These are phyloP conservation scores for Plasmodium vivax DNA, from an alignment of 169 alveolate species.

Conservation along the genomic window DNA sequence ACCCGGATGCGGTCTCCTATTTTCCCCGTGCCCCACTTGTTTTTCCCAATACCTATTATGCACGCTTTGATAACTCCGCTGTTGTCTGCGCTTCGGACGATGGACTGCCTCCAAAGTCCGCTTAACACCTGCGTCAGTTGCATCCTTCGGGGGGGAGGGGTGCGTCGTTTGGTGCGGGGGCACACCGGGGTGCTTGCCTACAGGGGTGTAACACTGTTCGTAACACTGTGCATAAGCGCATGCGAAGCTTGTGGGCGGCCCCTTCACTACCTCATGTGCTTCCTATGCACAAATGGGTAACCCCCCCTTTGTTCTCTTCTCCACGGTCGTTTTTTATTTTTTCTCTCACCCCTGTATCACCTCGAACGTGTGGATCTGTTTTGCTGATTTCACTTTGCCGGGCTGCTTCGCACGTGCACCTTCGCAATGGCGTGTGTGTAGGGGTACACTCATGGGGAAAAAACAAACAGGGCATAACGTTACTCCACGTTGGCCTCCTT, in stretches of 20 bases:
- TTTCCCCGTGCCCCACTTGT: conserved; percentile 86
- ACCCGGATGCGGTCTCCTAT: conserved; percentile 86
- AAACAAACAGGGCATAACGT: not conserved
- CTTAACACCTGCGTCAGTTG: conserved; percentile 40
- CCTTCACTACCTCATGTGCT: not conserved
- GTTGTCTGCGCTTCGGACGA: conserved; percentile 84
- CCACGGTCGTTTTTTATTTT: not conserved
- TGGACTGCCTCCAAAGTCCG: conserved; percentile 85
- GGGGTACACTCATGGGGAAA: not conserved
- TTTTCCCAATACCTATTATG: conserved; percentile 84
- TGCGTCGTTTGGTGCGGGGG: not conserved
- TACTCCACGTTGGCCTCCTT: not conserved
- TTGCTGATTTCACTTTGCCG: not conserved
- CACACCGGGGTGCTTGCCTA: not conserved
- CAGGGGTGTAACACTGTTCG: not conserved
- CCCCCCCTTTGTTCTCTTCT: not conserved
- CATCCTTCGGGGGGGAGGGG: not conserved
- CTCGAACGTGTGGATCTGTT: not conserved
- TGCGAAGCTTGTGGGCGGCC: not conserved
- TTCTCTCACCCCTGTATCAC: not conserved
- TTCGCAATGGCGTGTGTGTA: not conserved
- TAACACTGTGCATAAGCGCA: not conserved
- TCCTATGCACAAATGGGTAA: not conserved
- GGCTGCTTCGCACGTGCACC: not conserved
- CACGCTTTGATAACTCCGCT: conserved; percentile 87